Percentiles rank a stretch among this genome's conserved stretches.
Evolutionary conservation across 1,284 basidiomycete species (phyloP).

Genomic region (Puccinia polysora): DNA sequence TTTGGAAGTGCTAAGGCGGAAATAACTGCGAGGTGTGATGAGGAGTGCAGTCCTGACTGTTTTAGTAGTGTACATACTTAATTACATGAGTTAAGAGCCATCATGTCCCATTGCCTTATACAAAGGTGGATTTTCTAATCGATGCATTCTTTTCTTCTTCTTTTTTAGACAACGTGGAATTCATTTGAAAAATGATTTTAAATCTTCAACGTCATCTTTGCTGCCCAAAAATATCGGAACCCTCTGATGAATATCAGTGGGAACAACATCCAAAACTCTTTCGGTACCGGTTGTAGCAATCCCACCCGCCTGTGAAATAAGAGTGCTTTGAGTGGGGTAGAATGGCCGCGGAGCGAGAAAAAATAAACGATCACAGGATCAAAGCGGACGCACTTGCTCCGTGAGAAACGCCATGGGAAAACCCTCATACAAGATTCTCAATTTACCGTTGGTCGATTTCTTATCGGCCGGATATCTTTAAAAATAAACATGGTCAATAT

Average conservation of each 20-base stretch:
- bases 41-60: too few relatives aligned
- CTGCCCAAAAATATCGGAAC: conserved; percentile 91
- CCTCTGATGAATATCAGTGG: conserved; percentile 83
- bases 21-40: too few relatives aligned
- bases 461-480: conserved; percentile 82
- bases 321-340: not conserved
- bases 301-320: conserved; percentile 71
- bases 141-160: too few relatives aligned
- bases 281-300: conserved; percentile 87
- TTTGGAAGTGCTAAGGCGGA: too few relatives aligned
- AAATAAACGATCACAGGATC: conserved; percentile 12
- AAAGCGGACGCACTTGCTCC: conserved; percentile 67
- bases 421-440: conserved; percentile 91
- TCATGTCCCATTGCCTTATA: too few relatives aligned
- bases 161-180: too few relatives aligned
- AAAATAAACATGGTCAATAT: not conserved
- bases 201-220: conserved; percentile 86
- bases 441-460: conserved; percentile 93
- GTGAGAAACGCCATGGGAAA: conserved; percentile 99
- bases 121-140: too few relatives aligned
- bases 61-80: too few relatives aligned
- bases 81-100: too few relatives aligned
- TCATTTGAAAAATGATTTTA: conserved; percentile 71
- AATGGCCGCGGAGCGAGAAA: too few relatives aligned
- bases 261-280: conserved; percentile 87